Evolutionary conservation across 139 green algal genomes (phyloP), one percentile per base, ranked within the genome.

Genomic region (Haematococcus sp.): DNA sequence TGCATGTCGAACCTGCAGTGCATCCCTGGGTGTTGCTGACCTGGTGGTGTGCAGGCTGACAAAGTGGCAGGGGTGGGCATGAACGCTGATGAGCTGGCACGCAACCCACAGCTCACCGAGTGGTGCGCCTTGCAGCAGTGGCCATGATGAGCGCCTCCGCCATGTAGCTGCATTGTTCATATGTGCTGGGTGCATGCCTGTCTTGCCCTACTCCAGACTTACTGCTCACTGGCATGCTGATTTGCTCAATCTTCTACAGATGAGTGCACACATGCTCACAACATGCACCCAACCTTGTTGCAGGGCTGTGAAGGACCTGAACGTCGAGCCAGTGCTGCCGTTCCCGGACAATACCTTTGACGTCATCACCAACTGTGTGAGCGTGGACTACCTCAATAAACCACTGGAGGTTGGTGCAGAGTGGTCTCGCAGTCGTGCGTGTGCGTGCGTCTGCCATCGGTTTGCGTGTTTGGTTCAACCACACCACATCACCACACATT

Each of bases 311-410:
- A 74, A 81, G 35, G 93, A 97, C 76, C 81, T 97, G 20, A 97
- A 97, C 68, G 43, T 56, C 1, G 76, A 89, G 59, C 81, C 91
- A n/a, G 81, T 32, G 64, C 80, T 97, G 52, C 93, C 92, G 9
- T 97, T 91, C 81, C 82, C 85, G 15, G 89, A 95, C 74, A 92
- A 94, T 70, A 83, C 78, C n/a, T 95, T 95, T 44, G 91, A 96
- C 76, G 80, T 91, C 49, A 81, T 93, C 60, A 90, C 82, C 58
- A 94, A 93, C 63, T 75, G 71, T 0, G 90, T 94, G 2, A 83
- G 59, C n/a, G 92, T 96, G 20, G 92, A 97, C 76, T 96, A 96
- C 83, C 80, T 97, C 2, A 91, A 79, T 34, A 88, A 84, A 68
- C 91, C 91, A 5, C 59, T 94, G 30, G 86, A 93, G 70, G 82